Percentiles rank a stretch among this genome's conserved stretches.
Evolutionary conservation across 2,329 filamentous ascomycete genomes (phyloP).

Genomic region (Aspergillus ustus): DNA sequence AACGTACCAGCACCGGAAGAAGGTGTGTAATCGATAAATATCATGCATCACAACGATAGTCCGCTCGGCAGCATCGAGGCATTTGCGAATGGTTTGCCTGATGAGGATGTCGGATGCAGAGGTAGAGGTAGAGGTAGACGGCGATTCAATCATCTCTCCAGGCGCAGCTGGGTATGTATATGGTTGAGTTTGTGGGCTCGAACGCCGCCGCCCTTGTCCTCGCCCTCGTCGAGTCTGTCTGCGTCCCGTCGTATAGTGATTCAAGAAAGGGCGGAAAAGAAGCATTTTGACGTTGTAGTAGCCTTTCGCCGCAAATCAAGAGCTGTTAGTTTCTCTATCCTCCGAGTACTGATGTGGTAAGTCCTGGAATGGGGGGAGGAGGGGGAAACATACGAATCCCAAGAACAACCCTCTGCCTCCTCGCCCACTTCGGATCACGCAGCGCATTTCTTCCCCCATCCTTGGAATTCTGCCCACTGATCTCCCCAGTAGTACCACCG

Average conservation of each 20-base stretch:
- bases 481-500: background rate
- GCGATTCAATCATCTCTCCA: background rate
- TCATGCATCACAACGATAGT: slow-evolving; percentile 48
- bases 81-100: slow-evolving; percentile 39
- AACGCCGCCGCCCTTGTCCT: background rate
- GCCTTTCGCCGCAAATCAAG: slow-evolving; percentile 24
- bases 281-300: slow-evolving; percentile 50
- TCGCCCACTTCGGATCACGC: slow-evolving; percentile 44
- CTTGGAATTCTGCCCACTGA: background rate
- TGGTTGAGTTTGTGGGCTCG: background rate
- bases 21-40: slow-evolving; percentile 44
- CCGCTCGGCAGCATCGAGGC: slow-evolving; percentile 44
- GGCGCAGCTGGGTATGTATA: background rate
- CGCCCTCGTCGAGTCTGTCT: background rate
- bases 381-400: slow-evolving; percentile 42
- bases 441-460: slow-evolving; percentile 27
- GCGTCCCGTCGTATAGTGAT: slow-evolving; percentile 28
- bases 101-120: background rate
- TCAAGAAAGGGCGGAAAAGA: slow-evolving; percentile 41
- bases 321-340: too few species aligned
- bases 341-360: background rate
- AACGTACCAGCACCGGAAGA: slow-evolving; percentile 49
- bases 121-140: background rate
- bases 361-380: background rate
- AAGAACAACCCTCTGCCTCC: slow-evolving; percentile 45